Conservation (phyloP, 441 rosid species). For the Populus hybrid region DNA sequence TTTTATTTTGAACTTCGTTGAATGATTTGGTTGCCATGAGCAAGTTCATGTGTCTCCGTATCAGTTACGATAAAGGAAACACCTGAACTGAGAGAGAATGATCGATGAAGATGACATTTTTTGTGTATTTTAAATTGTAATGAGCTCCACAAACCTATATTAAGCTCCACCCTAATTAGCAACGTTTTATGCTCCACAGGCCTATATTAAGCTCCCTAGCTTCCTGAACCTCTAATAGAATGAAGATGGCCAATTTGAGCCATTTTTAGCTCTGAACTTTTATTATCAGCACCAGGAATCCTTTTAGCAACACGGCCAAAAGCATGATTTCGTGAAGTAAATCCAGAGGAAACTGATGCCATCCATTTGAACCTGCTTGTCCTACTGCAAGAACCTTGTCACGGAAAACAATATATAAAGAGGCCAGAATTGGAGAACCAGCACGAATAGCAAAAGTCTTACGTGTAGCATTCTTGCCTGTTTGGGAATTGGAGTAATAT, state of each 20-base stretch:
- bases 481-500: conserved; percentile 20
- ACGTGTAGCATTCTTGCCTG: too few relatives aligned
- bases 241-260: not conserved
- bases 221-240: conserved; percentile 15
- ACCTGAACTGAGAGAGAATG: conserved; percentile 2
- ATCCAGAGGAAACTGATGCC: too few relatives aligned
- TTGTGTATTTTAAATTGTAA: not conserved
- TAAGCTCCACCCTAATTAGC: not conserved
- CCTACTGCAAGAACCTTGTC: too few relatives aligned
- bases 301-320: too few relatives aligned
- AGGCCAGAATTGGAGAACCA: too few relatives aligned
- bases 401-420: too few relatives aligned
- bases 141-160: not conserved
- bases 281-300: not conserved
- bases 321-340: too few relatives aligned
- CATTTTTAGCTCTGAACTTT: not conserved
- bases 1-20: conserved; percentile 22
- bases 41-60: conserved; percentile 52
- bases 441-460: too few relatives aligned
- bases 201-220: conserved; percentile 51
- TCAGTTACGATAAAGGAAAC: conserved; percentile 38
- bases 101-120: not conserved
- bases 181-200: conserved; percentile 6
- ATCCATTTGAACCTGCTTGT: too few relatives aligned
- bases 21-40: conserved; percentile 24